These are phyloP conservation scores for Citrus mangshanensis DNA, from an alignment of 345 rosid genomes.

Conservation along the genomic window DNA sequence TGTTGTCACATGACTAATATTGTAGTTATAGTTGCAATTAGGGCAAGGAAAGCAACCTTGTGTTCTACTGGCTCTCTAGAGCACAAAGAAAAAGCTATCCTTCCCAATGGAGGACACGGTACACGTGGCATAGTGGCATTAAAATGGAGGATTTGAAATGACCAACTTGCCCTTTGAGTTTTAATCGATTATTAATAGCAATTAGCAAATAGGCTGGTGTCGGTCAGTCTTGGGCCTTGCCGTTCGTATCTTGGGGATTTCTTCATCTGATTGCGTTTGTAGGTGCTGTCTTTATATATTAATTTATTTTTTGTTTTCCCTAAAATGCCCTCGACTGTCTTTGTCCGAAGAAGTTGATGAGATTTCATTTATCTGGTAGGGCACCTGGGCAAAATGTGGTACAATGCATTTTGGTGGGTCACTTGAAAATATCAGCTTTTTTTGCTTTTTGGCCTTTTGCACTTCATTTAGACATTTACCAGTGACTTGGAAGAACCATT, in stretches of 20 bases:
- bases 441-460: not conserved
- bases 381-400: not conserved
- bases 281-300: not conserved
- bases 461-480: not conserved
- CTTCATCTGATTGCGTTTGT: not conserved
- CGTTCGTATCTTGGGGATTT: not conserved
- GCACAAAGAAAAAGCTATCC: not conserved
- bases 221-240: conserved; percentile 6
- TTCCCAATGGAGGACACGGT: not conserved
- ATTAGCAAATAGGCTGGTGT: conserved; percentile 1
- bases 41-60: not conserved
- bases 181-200: not conserved
- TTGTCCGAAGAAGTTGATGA: not conserved
- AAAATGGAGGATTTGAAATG: not conserved
- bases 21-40: conserved; percentile 1
- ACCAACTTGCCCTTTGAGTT: conserved; percentile 8
- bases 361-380: not conserved
- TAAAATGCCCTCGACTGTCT: not conserved
- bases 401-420: conserved; percentile 2
- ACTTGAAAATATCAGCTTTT: not conserved
- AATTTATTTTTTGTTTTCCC: not conserved
- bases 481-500: not conserved
- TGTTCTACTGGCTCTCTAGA: not conserved
- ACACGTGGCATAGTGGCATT: not conserved
- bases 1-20: not conserved